Conservation (phyloP, 2,329 filamentous ascomycete genomes). For the Phialemoniopsis sp. region DNA sequence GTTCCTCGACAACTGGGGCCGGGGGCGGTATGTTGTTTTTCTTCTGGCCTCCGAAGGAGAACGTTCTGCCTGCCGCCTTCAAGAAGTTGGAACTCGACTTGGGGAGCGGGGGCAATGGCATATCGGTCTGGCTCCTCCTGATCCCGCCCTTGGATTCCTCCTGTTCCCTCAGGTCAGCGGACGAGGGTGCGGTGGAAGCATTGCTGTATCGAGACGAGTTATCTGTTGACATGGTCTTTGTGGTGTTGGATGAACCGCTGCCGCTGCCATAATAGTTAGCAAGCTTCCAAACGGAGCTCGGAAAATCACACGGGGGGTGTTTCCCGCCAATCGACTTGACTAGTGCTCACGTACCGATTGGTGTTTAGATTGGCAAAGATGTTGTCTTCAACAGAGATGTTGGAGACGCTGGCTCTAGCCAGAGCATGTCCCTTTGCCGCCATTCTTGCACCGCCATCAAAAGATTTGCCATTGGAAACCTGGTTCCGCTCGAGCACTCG, state of each 20-base stretch:
- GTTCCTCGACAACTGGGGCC: slow-evolving; percentile 28
- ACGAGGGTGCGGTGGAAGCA: slow-evolving; percentile 57
- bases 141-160: slow-evolving; percentile 32
- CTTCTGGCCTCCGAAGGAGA: slow-evolving; percentile 55
- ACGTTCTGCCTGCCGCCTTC: slow-evolving; percentile 52
- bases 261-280: slow-evolving; percentile 30
- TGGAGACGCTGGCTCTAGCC: slow-evolving; percentile 31
- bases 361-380: slow-evolving; percentile 53
- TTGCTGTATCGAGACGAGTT: slow-evolving; percentile 60
- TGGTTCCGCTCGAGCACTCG: slow-evolving; percentile 54
- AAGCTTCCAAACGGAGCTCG: too few species aligned
- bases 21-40: slow-evolving; percentile 32
- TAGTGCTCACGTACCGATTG: slow-evolving; percentile 43
- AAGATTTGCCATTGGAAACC: slow-evolving; percentile 37
- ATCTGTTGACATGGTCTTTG: slow-evolving; percentile 55
- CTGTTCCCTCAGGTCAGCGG: slow-evolving; percentile 37
- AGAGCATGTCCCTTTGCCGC: slow-evolving; percentile 29
- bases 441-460: slow-evolving; percentile 44
- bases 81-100: slow-evolving; percentile 50
- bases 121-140: slow-evolving; percentile 33
- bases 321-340: slow-evolving; percentile 1
- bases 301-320: not conserved
- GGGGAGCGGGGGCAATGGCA: slow-evolving; percentile 33
- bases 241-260: slow-evolving; percentile 58
- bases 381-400: slow-evolving; percentile 43